A percentile compares a stretch with the other conserved stretches of the same genome.
Evolutionary conservation across 768 basidiomycete species (phyloP).

Genomic region (Ramaria sp.): DNA sequence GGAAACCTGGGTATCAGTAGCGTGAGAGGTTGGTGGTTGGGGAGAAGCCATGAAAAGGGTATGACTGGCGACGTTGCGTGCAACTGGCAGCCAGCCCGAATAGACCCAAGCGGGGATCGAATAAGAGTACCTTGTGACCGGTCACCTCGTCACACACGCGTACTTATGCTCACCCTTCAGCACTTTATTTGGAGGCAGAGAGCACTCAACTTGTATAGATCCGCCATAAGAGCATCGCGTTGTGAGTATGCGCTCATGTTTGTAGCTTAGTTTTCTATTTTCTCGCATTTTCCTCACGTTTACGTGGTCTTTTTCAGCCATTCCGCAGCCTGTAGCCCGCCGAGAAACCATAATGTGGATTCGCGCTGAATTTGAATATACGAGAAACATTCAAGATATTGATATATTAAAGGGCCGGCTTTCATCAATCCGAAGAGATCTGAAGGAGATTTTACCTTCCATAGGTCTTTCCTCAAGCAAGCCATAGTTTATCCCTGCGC

Average conservation of each 20-base stretch:
- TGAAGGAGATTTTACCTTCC: slow-evolving; percentile 44
- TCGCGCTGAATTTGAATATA: slow-evolving; percentile 60
- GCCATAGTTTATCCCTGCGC: background rate
- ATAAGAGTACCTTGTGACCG: background rate
- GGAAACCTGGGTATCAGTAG: slow-evolving; percentile 22
- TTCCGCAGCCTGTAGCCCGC: slow-evolving; percentile 50
- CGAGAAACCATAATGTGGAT: slow-evolving; percentile 64
- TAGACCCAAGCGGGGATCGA: slow-evolving; percentile 7
- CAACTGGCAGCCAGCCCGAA: background rate
- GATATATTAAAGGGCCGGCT: slow-evolving; percentile 50
- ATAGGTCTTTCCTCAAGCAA: background rate
- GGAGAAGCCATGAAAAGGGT: slow-evolving; percentile 6
- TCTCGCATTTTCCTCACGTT: background rate
- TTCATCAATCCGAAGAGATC: slow-evolving; percentile 44
- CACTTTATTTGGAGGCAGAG: slow-evolving; percentile 65
- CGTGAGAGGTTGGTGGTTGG: slow-evolving; percentile 1
- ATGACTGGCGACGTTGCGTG: slow-evolving; percentile 5
- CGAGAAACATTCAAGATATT: slow-evolving; percentile 42
- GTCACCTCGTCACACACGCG: background rate
- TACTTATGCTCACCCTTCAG: slow-evolving; percentile 38
- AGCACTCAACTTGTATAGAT: slow-evolving; percentile 52
- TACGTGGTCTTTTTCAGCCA: slow-evolving; percentile 28
- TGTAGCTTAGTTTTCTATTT: background rate
- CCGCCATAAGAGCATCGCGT: slow-evolving; percentile 57
- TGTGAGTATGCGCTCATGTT: slow-evolving; percentile 26